Evolutionary conservation across 2,329 filamentous ascomycete species (phyloP), one percentile per base, ranked within the genome.

Genomic region (Alternaria viburni): DNA sequence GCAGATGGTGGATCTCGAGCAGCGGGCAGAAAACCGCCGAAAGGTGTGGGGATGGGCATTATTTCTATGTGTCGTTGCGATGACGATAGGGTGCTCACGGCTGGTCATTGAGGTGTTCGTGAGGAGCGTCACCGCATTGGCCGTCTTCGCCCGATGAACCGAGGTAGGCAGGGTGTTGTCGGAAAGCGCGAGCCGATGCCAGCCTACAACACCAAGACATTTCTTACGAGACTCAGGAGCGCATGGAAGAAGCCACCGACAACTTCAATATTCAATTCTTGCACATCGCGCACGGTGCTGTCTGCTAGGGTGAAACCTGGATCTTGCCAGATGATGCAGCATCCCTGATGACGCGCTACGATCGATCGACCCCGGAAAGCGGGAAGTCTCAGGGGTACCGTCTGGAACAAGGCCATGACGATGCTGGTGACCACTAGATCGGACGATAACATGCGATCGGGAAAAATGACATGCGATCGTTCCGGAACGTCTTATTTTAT

Each of bases 31-130:
- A 65, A 56, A 21, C 61, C 59, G 65, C 65, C 69, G 65, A 66
- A 59, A 58, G 21, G 47, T 64, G 66, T 67, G 66, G 68, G 64
- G 62, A 66, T 55, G 19, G 25, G n/a, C 54, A 63, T 70, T 64
- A 69, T 63, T 60, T 65, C 66, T 69, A 63, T 66, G 49, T 59
- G 65, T 59, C 57, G 47, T 49, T 51, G 52, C 21, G 41, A 62
- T 94, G 69, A 97, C 94, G 43, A 97, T 92, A 4, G 21, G 91
- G 90, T 45, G 36, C 36, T 54, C 45, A 52, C 44, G 41, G 32
- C 30, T 75, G 90, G 23, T 92, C 90, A 70, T 32, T 30, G 17
- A 95, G 91, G 77, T 93, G 57, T 57, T 76, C 65, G 44, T 62
- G 66, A 47, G 93, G 91, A 78, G 96, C 93, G 8, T 61, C 66